Percentiles rank a stretch among this genome's conserved stretches.
These are phyloP conservation scores for Blakeslea trispora DNA, from an alignment of 371 early-diverging fungal genomes.

Conservation along the genomic window DNA sequence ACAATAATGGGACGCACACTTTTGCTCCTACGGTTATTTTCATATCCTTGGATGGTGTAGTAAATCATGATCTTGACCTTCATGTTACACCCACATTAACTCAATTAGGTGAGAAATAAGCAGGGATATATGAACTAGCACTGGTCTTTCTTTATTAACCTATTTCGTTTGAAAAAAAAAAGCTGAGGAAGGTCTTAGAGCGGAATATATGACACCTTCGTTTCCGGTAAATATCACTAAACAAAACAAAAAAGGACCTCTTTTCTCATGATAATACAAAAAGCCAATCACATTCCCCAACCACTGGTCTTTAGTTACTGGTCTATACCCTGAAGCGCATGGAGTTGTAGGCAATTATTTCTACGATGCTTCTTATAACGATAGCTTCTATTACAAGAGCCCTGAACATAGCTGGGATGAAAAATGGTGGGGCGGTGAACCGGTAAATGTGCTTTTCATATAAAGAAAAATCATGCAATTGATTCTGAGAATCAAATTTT, in stretches of 20 bases:
- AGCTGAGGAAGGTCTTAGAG: constrained; percentile 55
- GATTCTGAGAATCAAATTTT: background rate
- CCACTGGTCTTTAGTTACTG: constrained; percentile 92
- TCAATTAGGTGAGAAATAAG: constrained; percentile 50
- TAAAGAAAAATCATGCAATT: too few relatives aligned
- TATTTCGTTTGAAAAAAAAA: background rate
- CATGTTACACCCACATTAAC: constrained; percentile 72
- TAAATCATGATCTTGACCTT: constrained; percentile 80
- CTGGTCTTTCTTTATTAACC: too few relatives aligned
- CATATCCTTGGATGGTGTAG: constrained; percentile 90
- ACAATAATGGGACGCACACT: constrained; percentile 70
- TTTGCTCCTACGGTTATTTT: constrained; percentile 79
- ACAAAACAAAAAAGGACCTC: background rate
- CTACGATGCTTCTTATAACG: constrained; percentile 74
- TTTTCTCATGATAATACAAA: background rate
- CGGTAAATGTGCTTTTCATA: too few relatives aligned
- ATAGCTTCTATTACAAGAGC: constrained; percentile 80
- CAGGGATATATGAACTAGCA: background rate
- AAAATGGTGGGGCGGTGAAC: constrained; percentile 94
- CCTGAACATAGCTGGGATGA: constrained; percentile 59
- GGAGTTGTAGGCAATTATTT: constrained; percentile 93
- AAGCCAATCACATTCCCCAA: constrained; percentile 91
- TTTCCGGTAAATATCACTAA: constrained; percentile 60
- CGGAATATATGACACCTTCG: constrained; percentile 74
- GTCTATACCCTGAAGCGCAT: constrained; percentile 88